Evolutionary conservation across 106 monocot species (phyloP).

Genomic region (Allium fistulosum): DNA sequence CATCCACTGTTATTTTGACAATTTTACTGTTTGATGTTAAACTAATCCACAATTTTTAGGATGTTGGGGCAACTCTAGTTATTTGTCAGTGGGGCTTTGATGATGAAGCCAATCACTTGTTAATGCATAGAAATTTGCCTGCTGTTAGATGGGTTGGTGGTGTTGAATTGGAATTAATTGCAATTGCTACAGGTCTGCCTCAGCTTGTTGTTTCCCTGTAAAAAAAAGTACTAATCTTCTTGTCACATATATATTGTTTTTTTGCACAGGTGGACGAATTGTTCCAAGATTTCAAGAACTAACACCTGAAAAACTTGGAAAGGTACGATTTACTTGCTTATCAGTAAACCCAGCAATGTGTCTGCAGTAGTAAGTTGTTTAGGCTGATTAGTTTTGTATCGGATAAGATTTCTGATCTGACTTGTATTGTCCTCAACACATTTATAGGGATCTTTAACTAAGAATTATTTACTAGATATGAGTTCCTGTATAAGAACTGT

Average conservation of each 20-base stretch:
- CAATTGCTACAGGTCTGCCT: conserved; percentile 84
- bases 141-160: conserved; percentile 99
- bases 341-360: no score
- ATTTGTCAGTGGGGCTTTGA: conserved; percentile 99
- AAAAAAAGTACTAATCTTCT: background rate
- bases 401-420: no score
- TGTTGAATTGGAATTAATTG: conserved; percentile 97
- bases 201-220: background rate
- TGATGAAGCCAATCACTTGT: conserved; percentile 97
- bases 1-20: no score
- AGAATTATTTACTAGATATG: no score
- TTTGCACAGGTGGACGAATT: conserved; percentile 85
- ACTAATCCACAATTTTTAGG: conserved; percentile 27
- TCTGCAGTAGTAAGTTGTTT: no score
- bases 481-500: no score
- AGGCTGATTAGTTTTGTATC: no score
- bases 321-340: conserved; percentile 28
- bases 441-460: no score
- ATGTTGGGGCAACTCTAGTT: conserved; percentile 94
- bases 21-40: no score
- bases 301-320: conserved; percentile 90
- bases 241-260: background rate
- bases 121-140: conserved; percentile 95
- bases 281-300: conserved; percentile 98
- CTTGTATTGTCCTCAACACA: no score